Evolutionary conservation across 371 early-diverging fungal genomes (phyloP), one percentile per base, ranked within the genome.

Genomic region (Scutellospora calospora): DNA sequence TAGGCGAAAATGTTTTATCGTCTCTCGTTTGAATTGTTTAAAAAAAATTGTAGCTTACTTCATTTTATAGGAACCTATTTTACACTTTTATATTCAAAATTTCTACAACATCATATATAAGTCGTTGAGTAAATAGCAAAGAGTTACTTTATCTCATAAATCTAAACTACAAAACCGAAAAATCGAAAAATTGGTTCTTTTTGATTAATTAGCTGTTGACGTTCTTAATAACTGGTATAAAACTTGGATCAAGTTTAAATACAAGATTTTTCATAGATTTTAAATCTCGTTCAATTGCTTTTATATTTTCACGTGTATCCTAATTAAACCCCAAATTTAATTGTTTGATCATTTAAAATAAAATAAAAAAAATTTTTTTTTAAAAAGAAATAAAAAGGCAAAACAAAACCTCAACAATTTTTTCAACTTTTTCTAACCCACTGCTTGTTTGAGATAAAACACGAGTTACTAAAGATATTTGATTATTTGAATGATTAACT

Each of bases 181-280:
- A 45, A 12, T 2, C 45, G 12, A 45, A 45, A 11, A 45, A 45
- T 45, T 45, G 45, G 4, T 45, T 45, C 45, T n/a, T n/a, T n/a
- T n/a, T n/a, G 11, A 45, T 45, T 45, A 9, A 9, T 12, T 45
- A 45, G 9, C 45, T 45, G 45, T 45, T 45, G 8, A 45, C 45
- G 12, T 11, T 11, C 11, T 11, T 68, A 68, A 68, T 25, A 38
- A 14, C 14, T 11, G 69, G 45, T 11, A 68, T 25, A 41, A 68
- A 38, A 38, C 22, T 22, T 68, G 18, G 69, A 41, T 68, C 69
- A 14, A 68, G 69, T 22, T 68, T 68, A 68, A 41, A 68, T n/a
- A 33, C 38, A 38, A 68, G 25, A n/a, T 68, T 41, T 22, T 68
- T 68, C 22, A 41, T 2, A 68, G 69, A 68, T 41, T 25, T 68